Conservation (phyloP, 2,329 filamentous ascomycete genomes). For the Pseudocercospora crystallina region DNA sequence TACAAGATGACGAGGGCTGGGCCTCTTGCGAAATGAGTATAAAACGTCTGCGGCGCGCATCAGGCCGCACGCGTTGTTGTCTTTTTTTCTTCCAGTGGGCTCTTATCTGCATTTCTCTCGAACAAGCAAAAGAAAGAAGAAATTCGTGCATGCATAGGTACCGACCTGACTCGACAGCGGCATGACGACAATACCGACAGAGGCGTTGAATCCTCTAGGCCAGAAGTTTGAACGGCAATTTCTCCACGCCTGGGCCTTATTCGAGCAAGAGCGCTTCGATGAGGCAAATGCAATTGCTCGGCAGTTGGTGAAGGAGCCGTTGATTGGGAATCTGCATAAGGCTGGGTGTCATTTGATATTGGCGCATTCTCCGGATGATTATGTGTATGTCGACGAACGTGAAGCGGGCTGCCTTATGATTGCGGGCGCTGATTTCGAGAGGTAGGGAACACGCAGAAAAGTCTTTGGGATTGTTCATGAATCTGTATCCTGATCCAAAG, state of each 20-base stretch:
- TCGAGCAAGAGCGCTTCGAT: constrained; percentile 13
- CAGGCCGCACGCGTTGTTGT: too few relatives aligned
- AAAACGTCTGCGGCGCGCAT: too few relatives aligned
- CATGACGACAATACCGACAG: constrained; percentile 12
- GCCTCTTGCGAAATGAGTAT: too few relatives aligned
- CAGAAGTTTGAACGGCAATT: constrained; percentile 18
- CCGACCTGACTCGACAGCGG: too few relatives aligned
- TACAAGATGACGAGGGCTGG: too few relatives aligned
- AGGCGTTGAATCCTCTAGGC: constrained; percentile 14
- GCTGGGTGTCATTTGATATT: constrained; percentile 19
- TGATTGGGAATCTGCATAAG: constrained; percentile 16
- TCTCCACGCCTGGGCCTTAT: constrained; percentile 15
- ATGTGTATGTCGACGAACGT: constrained; percentile 9
- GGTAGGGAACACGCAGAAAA: constrained; percentile 15
- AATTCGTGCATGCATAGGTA: too few relatives aligned
- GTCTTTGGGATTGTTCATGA: constrained; percentile 10
- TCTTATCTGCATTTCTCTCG: too few relatives aligned
- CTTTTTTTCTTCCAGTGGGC: too few relatives aligned
- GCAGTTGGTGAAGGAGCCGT: constrained; percentile 11
- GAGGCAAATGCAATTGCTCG: constrained; percentile 13
- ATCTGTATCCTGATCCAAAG: constrained; percentile 11
- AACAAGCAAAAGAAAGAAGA: too few relatives aligned
- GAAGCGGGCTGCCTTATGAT: neutral
- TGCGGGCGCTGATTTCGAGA: neutral
- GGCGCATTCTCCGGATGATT: constrained; percentile 16